These are phyloP conservation scores for Coleophoma eucalyptorum DNA, from an alignment of 2,329 filamentous ascomycete genomes.

Conservation along the genomic window DNA sequence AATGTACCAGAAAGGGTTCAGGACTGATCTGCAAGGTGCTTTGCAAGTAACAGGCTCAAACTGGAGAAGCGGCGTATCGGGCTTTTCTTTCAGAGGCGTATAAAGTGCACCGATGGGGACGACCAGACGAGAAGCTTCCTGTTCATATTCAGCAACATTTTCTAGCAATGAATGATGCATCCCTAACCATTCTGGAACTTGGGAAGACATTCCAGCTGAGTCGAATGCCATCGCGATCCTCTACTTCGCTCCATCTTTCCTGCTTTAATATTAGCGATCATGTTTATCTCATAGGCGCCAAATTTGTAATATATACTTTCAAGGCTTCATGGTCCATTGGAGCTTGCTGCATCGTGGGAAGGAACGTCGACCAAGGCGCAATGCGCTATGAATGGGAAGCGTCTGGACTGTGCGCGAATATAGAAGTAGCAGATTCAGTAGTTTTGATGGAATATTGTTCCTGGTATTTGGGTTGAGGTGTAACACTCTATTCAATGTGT, in stretches of 20 bases:
- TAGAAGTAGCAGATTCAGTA: too few relatives aligned
- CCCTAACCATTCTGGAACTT: constrained; percentile 86
- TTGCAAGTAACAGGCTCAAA: constrained; percentile 98
- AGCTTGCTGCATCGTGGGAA: not conserved
- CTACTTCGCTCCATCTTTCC: constrained; percentile 93
- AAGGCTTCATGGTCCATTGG: constrained; percentile 87
- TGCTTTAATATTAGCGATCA: not conserved
- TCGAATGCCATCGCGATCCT: constrained; percentile 93
- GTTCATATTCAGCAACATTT: constrained; percentile 1
- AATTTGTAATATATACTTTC: constrained; percentile 44
- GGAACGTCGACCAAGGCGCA: too few relatives aligned
- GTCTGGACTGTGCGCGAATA: too few relatives aligned
- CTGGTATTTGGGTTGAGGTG: too few relatives aligned
- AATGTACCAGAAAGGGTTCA: constrained; percentile 92
- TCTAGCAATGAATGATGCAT: too few relatives aligned
- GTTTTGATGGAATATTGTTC: too few relatives aligned
- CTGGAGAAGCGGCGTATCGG: constrained; percentile 81
- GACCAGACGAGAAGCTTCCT: constrained; percentile 92
- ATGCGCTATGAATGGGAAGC: too few relatives aligned
- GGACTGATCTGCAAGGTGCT: constrained; percentile 86
- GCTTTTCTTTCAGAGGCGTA: constrained; percentile 93
- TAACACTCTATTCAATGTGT: too few relatives aligned
- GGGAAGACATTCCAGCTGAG: constrained; percentile 99
- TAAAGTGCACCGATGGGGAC: constrained; percentile 96
- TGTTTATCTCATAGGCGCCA: not conserved